Base-by-base conservation (phyloP, 1,284 basidiomycete genomes). In the Puccinia polysora region DNA sequence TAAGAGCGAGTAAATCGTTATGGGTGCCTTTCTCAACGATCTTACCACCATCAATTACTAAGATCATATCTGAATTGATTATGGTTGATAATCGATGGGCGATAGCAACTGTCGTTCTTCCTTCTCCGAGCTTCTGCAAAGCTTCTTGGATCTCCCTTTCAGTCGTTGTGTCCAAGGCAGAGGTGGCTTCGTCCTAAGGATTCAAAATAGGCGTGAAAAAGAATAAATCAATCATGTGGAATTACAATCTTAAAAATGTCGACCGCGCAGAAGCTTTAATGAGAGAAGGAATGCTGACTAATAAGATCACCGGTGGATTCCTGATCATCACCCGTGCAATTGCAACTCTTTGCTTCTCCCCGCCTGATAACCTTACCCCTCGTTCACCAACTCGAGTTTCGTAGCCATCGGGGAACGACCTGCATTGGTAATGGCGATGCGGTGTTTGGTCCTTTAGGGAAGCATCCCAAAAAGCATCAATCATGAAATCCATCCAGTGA, bases 81-180 rank as follows among this genome's bases (percentile, higher is more conserved):
- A 89, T 89, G 4, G 88, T 90, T 85, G 88, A 88, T 74, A 89
- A 81, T 50, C 89, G 84, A 78, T 89, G 88, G 18, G 90, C 88
- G 80, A 91, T 88, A 62, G 89, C 89, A 75, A 94, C 78, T 38
- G 86, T 87, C 20, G 88, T 87, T 74, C 88, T 84, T 63, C 86
- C 88, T 76, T 84, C 81, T 1, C 79, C 75, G 34, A 88, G 84
- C 76, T 87, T 87, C 76, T 87, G 87, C 60, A 91, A 82, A 10
- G 89, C 88, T 75, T 87, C 88, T 79, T 93, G 91, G 74, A 94
- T 89, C 76, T 89, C 86, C 73, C 88, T 87, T 79, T 91, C 89
- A 1, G 89, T 91, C 6, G 86, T 86, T 3, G 89, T 90, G 79
- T 91, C 89, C 74, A 91, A 80, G 20, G 89, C 89, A 75, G 87